Conservation (phyloP, 2,329 filamentous ascomycete species). For the Diaporthe sp. region DNA sequence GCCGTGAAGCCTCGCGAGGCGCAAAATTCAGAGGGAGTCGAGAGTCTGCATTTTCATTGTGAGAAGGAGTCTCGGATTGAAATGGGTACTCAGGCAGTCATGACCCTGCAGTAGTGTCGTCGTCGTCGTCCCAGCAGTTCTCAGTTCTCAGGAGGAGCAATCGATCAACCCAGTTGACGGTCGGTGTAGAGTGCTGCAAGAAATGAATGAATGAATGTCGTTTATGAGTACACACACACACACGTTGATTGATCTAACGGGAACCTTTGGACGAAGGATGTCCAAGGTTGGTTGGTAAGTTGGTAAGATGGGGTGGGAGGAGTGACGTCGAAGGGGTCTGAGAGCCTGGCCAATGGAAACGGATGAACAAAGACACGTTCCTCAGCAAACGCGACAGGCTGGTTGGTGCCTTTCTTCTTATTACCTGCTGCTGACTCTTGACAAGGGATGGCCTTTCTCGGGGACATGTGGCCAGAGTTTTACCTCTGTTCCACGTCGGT, state of each 20-base stretch:
- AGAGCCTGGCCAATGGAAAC: conserved; percentile 24
- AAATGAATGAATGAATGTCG: not conserved
- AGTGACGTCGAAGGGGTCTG: conserved; percentile 23
- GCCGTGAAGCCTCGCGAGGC: conserved; percentile 17
- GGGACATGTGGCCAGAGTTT: conserved; percentile 10
- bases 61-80: conserved; percentile 33
- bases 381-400: not conserved
- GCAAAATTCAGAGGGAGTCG: conserved; percentile 27
- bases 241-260: not conserved
- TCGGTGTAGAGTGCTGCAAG: not conserved
- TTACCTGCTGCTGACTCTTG: conserved; percentile 6
- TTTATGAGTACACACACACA: not conserved
- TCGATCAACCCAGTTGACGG: not conserved
- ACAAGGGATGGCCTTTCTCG: not conserved
- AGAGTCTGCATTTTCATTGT: conserved; percentile 35
- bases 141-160: not conserved
- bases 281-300: not conserved
- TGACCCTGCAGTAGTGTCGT: conserved; percentile 20
- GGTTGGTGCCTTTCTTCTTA: conserved; percentile 6
- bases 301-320: not conserved
- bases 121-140: not conserved
- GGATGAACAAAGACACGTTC: conserved; percentile 32
- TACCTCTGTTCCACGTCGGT: conserved; percentile 25
- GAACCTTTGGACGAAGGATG: not conserved
- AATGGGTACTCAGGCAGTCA: conserved; percentile 29